Evolutionary conservation across 495 filamentous ascomycete genomes (phyloP), one percentile per base, ranked within the genome.

Genomic region (Collariella sp.): DNA sequence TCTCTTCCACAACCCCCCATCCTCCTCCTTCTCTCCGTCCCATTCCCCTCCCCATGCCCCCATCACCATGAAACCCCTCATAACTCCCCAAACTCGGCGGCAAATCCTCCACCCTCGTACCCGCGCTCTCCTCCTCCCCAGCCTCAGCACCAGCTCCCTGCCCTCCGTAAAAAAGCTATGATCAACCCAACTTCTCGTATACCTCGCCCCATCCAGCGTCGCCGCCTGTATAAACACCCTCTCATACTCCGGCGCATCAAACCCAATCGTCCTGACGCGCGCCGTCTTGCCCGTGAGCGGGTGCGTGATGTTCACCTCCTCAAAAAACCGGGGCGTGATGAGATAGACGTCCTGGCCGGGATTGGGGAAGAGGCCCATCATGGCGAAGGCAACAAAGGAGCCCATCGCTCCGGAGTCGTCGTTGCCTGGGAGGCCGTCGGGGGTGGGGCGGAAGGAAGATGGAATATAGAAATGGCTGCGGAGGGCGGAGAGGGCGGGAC

Each of bases 381-480:
- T 87, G 45, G 79, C 75, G 18, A 88, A 77, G 1, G 81, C 83
- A 1, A 82, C 69, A 56, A 88, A 88, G 4, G 80, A 78, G 12
- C 84, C 86, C 83, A 87, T 86, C 0, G 84, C 83, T 5, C 85
- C 85, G 42, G 75, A 79, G 61, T 88, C 85, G 52, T 88, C 84
- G 62, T 88, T 88, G 0, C 84, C 84, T 0, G 85, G 84, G 10
- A 88, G 77, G 13, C 85, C 84, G 22, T 67, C 67, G 2, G 75
- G 65, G 0, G 82, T 80, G 0, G 81, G 77, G 40, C 79, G 74
- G 66, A 86, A 88, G 61, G 72, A 80, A 0, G 76, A 73, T 0
- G 85, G 83, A 48, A 89, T 86, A 62, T 87, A 88, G 60, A 63
- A 76, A 58, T 87, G 84, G 7, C 72, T 72, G 26, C 80, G 80